Evolutionary conservation across 352 stramenopile genomes (phyloP), one percentile per base, ranked within the genome.

Genomic region (Phytophthora meadii): DNA sequence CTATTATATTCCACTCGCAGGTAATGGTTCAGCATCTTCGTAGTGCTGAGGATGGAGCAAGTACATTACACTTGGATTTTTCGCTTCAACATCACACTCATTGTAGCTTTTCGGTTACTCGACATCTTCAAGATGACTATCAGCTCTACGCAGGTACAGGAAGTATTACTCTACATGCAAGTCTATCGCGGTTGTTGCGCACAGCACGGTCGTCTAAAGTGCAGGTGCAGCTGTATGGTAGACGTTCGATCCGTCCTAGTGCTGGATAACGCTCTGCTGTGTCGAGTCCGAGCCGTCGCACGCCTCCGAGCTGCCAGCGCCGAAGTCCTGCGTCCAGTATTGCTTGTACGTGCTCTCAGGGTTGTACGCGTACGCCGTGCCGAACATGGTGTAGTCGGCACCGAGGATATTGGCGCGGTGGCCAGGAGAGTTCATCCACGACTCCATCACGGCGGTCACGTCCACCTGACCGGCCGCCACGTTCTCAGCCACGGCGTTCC

Each of bases 281-380:
- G 41, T 36, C 28, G 41, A 52, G n/a, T 51, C 41, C 2, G 40
- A 19, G n/a, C 37, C 19, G n/a, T 82, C 74, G 47, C 68, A 79
- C 9, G 5, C 32, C 41, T 87, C 71, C 4, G 19, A 61, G 32
- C 9, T 36, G 36, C 76, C 53, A 0, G 36, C 51, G 22, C 54
- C 74, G 56, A 86, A 90, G 60, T 82, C 60, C 57, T 87, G 68
- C 34, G 73, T 87, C 75, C 78, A 87, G 65, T 76, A 87, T 62
- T 79, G 54, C 10, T 61, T 47, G 61, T 75, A 80, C 22, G 37
- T 66, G 30, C 25, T 65, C 6, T 57, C 14, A 3, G 9, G 10
- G 42, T 68, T 75, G 56, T 60, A 68, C 3, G 64, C 37, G 48
- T 76, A 80, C 19, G 68, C 71, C n/a, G 65, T 48, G 36, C 68